phyloP scores from a whole-genome alignment of 768 basidiomycete genomes.

The Lactarius indigo region DNA sequence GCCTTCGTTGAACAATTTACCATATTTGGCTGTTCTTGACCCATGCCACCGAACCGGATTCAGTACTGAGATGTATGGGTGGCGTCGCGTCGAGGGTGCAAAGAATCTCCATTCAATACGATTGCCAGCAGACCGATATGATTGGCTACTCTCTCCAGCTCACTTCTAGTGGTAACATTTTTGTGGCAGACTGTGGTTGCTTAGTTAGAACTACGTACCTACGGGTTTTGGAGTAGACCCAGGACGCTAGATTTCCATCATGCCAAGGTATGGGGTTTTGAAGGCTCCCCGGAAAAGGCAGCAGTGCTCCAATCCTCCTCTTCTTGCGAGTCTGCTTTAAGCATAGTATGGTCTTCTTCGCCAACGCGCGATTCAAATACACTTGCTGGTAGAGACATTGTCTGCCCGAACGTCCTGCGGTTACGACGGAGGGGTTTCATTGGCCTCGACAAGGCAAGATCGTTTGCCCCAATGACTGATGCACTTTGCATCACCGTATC shows the following conservation, averaged over 20 bases:
- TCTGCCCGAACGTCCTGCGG: slow-evolving; percentile 22
- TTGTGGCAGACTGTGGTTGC: not conserved
- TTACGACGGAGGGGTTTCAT: slow-evolving; percentile 41
- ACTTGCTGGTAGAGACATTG: slow-evolving; percentile 22
- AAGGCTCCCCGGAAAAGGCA: slow-evolving; percentile 14
- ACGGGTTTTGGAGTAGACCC: not conserved
- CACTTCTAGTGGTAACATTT: not conserved
- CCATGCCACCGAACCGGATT: not conserved
- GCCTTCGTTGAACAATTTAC: not conserved
- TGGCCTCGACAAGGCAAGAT: slow-evolving; percentile 26
- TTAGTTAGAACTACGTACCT: slow-evolving; percentile 9
- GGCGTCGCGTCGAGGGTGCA: not conserved
- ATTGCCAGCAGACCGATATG: not conserved
- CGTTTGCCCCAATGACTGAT: slow-evolving; percentile 13
- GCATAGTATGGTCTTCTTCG: not conserved
- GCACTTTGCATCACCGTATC: slow-evolving; percentile 10
- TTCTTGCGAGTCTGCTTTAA: slow-evolving; percentile 1
- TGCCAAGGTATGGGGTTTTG: slow-evolving; percentile 1
- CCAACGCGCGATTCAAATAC: slow-evolving; percentile 7
- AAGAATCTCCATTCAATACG: not conserved
- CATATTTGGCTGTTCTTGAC: not conserved
- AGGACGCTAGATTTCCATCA: not conserved
- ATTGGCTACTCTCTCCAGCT: not conserved
- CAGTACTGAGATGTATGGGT: not conserved
- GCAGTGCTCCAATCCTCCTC: slow-evolving; percentile 26